Percentiles rank a stretch among this genome's conserved stretches.
These are phyloP conservation scores for Petunia secreta DNA, from an alignment of 257 asterid genomes.

Conservation along the genomic window DNA sequence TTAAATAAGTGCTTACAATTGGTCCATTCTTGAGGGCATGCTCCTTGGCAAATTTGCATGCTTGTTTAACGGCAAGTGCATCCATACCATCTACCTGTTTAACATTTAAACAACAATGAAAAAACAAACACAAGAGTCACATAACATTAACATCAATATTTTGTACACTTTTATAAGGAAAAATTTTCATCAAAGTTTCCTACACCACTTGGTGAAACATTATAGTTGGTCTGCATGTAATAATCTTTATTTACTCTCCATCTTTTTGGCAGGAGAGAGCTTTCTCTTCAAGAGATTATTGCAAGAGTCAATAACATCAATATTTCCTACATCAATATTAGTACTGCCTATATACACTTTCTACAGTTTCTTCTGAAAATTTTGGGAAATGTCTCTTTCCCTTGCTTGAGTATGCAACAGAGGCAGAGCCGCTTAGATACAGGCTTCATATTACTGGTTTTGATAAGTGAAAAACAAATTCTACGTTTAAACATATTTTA, in stretches of 20 bases:
- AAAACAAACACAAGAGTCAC: neutral
- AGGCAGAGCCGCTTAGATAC: neutral
- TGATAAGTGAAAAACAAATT: no score
- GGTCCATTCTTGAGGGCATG: constrained; percentile 94
- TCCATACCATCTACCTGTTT: constrained; percentile 98
- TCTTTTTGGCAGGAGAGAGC: constrained; percentile 11
- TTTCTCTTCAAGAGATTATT: neutral
- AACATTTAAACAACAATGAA: neutral
- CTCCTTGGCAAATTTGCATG: constrained; percentile 96
- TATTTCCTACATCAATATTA: no score
- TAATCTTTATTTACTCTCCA: constrained; percentile 12
- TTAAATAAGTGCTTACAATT: constrained; percentile 61
- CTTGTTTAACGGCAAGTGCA: constrained; percentile 95
- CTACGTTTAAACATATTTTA: no score
- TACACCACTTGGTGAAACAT: neutral
- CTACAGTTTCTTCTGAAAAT: neutral
- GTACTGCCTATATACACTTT: no score
- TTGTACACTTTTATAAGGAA: no score
- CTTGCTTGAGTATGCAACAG: constrained; percentile 4
- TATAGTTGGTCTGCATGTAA: neutral
- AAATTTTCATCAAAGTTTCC: neutral
- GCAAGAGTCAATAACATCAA: no score
- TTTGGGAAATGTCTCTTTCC: neutral
- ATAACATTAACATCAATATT: constrained; percentile 10
- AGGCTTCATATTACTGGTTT: no score